phyloP scores from a whole-genome alignment of 2,329 filamentous ascomycete genomes.

The Curvularia sp. region DNA sequence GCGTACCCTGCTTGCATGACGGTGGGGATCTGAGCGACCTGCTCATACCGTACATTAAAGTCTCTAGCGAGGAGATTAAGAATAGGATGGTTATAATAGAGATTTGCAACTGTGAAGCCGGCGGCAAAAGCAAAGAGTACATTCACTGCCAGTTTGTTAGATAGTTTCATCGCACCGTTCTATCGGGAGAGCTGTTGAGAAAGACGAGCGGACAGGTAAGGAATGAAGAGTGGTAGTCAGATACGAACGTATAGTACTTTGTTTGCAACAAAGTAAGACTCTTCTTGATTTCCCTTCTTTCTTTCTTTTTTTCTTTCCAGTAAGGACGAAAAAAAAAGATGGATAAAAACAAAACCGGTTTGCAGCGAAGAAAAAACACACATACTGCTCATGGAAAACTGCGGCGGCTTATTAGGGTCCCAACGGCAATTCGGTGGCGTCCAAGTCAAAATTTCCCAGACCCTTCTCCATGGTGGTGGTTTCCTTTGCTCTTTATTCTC shows the following conservation, averaged over 20 bases:
- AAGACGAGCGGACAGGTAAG: neutral
- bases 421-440: conserved; percentile 73
- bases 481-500: neutral
- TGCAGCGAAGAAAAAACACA: neutral
- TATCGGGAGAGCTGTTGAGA: neutral
- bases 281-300: no score
- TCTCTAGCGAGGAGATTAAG: conserved; percentile 75
- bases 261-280: neutral
- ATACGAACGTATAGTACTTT: neutral
- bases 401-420: conserved; percentile 69
- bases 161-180: neutral
- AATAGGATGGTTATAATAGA: conserved; percentile 84
- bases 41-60: conserved; percentile 74
- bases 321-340: neutral
- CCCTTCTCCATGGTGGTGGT: conserved; percentile 28
- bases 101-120: conserved; percentile 79
- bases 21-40: conserved; percentile 72
- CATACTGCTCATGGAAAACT: conserved; percentile 65
- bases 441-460: conserved; percentile 58
- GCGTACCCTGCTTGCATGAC: conserved; percentile 83
- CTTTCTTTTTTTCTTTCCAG: no score
- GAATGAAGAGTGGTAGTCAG: neutral
- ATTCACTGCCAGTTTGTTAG: conserved; percentile 58
- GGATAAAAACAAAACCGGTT: neutral
- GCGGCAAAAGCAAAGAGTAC: conserved; percentile 72